A percentile compares a stretch with the other conserved stretches of the same genome.
Evolutionary conservation across 148 eudicot genomes (phyloP).

Genomic region (Rhododendron griersonianum): DNA sequence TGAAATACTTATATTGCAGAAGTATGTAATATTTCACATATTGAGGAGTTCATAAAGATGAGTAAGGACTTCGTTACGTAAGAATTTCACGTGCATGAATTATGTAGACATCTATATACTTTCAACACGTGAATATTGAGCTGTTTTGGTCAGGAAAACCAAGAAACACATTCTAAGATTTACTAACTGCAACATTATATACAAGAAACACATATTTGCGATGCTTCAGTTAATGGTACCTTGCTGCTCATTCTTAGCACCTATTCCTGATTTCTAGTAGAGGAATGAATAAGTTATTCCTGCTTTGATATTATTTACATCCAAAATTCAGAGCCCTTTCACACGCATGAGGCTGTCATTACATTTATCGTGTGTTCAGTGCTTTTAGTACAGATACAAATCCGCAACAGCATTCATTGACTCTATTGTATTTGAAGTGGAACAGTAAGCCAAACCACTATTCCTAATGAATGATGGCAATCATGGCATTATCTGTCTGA

Average conservation of each 20-base stretch:
- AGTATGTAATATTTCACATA: background rate
- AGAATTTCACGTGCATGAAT: background rate
- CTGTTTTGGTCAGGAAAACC: background rate
- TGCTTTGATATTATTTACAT: background rate
- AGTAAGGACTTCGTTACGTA: background rate
- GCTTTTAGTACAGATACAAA: background rate
- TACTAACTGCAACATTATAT: background rate
- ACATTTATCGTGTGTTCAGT: background rate
- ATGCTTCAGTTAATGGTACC: background rate
- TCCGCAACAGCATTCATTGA: background rate
- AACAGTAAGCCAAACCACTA: background rate
- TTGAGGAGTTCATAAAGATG: background rate
- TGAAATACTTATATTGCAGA: background rate
- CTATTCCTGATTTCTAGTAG: background rate
- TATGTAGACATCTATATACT: background rate
- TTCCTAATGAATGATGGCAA: background rate
- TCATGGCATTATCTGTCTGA: background rate
- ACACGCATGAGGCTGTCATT: background rate
- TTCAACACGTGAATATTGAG: background rate
- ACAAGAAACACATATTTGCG: background rate
- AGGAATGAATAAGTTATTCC: background rate
- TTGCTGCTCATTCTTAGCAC: background rate
- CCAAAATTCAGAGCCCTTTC: background rate
- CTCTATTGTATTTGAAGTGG: background rate
- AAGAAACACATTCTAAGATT: slow-evolving; percentile 6